Evolutionary conservation across 2,329 filamentous ascomycete genomes (phyloP).

Genomic region (Stylonectria norvegica): DNA sequence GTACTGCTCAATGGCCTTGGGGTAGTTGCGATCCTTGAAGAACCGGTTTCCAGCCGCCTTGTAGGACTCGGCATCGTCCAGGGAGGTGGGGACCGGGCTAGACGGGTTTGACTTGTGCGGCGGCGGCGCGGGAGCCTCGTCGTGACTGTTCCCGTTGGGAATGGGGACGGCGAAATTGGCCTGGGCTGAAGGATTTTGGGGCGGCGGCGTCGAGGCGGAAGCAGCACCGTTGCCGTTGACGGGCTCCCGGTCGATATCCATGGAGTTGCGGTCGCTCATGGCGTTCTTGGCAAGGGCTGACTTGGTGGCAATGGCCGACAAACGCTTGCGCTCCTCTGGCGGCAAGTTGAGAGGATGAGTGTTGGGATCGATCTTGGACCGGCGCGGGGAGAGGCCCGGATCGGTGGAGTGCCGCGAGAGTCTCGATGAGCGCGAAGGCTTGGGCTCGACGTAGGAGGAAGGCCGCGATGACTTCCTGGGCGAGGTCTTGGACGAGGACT

Average conservation of each 20-base stretch:
- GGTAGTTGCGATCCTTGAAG: constrained; percentile 92
- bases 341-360: constrained; percentile 87
- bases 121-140: constrained; percentile 61
- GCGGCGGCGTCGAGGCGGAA: constrained; percentile 52
- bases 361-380: constrained; percentile 61
- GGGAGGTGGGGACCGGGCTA: constrained; percentile 51
- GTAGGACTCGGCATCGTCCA: constrained; percentile 82
- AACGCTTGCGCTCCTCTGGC: constrained; percentile 79
- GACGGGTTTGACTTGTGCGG: constrained; percentile 66
- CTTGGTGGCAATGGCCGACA: constrained; percentile 67
- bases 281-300: constrained; percentile 57
- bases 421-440: constrained; percentile 38
- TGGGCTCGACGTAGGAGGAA: constrained; percentile 30
- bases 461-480: constrained; percentile 31
- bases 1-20: constrained; percentile 86
- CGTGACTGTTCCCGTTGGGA: constrained; percentile 44
- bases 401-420: constrained; percentile 50
- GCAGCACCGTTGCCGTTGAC: constrained; percentile 39
- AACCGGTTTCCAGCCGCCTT: constrained; percentile 94
- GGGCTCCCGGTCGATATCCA: constrained; percentile 73
- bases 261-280: constrained; percentile 61
- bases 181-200: constrained; percentile 35
- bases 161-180: constrained; percentile 52
- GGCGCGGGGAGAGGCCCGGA: constrained; percentile 41
- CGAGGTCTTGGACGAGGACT: constrained; percentile 32